A percentile compares a stretch with the other conserved stretches of the same genome.
Conservation (phyloP, 495 filamentous ascomycete species). For the Ascobolus immersus region DNA sequence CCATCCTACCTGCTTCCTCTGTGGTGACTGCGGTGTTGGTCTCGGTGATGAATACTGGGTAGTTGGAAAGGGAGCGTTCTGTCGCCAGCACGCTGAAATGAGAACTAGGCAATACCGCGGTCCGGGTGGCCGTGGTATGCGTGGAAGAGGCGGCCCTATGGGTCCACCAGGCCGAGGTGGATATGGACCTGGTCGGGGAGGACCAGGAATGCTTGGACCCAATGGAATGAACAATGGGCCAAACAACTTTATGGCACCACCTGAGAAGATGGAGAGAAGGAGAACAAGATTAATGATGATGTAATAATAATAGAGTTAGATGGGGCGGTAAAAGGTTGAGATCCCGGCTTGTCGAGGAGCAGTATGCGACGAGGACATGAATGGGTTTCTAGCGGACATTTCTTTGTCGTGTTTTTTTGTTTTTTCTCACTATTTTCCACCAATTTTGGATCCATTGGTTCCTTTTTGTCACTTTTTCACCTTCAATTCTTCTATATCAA, state of each 20-base stretch:
- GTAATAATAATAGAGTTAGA: slow-evolving; percentile 20
- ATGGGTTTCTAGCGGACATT: too few relatives aligned
- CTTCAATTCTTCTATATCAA: background rate
- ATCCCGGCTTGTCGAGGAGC: background rate
- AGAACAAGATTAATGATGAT: slow-evolving; percentile 78
- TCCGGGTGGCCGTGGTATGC: slow-evolving; percentile 17
- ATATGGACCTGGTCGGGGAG: slow-evolving; percentile 7
- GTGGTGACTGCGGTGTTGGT: slow-evolving; percentile 32
- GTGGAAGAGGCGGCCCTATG: slow-evolving; percentile 24
- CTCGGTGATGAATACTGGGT: slow-evolving; percentile 40
- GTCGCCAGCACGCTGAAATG: too few relatives aligned
- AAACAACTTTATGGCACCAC: too few relatives aligned
- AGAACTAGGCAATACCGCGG: background rate
- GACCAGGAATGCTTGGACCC: too few relatives aligned
- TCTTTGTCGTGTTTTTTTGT: slow-evolving; percentile 1
- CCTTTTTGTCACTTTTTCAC: background rate
- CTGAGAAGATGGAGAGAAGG: slow-evolving; percentile 38
- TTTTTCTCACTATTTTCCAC: background rate
- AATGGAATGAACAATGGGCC: too few relatives aligned
- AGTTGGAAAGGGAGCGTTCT: too few relatives aligned
- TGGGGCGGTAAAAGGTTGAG: background rate
- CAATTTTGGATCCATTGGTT: background rate
- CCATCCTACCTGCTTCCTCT: slow-evolving; percentile 67
- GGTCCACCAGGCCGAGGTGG: slow-evolving; percentile 19
- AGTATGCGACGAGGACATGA: too few relatives aligned